phyloP scores from a whole-genome alignment of 2,329 filamentous ascomycete genomes.

The Alternaria sp. region DNA sequence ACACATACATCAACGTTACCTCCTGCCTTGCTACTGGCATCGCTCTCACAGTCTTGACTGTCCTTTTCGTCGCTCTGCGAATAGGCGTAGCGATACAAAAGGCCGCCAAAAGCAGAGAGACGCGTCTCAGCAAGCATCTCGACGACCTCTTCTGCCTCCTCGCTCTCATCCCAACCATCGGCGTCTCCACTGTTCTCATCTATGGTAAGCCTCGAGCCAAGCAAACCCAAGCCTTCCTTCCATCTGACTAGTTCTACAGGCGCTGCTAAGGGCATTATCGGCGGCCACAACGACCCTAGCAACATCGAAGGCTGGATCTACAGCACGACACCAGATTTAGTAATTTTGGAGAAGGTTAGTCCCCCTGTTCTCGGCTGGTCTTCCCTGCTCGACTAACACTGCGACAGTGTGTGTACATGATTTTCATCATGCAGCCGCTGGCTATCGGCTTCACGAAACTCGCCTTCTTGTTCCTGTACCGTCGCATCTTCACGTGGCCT shows the following conservation, averaged over 20 bases:
- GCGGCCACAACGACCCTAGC: constrained; percentile 3
- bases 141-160: constrained; percentile 9
- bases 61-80: background rate
- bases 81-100: background rate
- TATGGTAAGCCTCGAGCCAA: constrained; percentile 5
- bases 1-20: constrained; percentile 10
- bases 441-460: constrained; percentile 9
- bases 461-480: constrained; percentile 10
- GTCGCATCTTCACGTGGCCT: constrained; percentile 7
- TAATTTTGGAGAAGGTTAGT: constrained; percentile 7
- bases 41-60: background rate
- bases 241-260: background rate
- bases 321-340: constrained; percentile 3
- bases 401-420: constrained; percentile 6
- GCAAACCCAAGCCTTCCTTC: background rate
- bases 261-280: constrained; percentile 7
- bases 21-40: constrained; percentile 3
- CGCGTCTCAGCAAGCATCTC: background rate
- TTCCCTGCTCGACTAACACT: background rate
- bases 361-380: background rate
- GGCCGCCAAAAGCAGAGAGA: background rate
- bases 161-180: constrained; percentile 9
- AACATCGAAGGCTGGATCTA: constrained; percentile 8
- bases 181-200: constrained; percentile 5
- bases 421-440: constrained; percentile 12